Base-by-base conservation (phyloP, 1,284 basidiomycete species). In the Amylostereum chailletii region DNA sequence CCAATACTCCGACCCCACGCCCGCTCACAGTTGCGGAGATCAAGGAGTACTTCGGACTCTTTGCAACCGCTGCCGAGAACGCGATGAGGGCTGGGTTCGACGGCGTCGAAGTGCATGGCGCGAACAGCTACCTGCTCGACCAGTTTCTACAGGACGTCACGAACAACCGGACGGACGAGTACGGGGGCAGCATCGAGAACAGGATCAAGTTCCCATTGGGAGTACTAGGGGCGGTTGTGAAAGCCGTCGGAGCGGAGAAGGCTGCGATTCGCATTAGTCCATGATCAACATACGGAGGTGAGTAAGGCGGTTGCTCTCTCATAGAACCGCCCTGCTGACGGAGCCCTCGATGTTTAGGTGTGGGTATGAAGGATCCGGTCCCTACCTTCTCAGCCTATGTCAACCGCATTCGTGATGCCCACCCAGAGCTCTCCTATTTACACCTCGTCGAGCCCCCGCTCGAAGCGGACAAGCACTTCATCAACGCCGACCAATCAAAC, bases 251-350 rank as follows among this genome's bases (percentile, higher is more conserved):
- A 0, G 57, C 59, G 19, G 62, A 66, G 33, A 62, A 67, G 42
- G 70, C 72, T 2, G 77, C 66, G 2, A 70, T 85, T 51, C 69
- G 81, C 7, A 51, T 81, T 42, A 74, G 75, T 43, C 83, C 82
- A 0, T 83, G 74, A 71, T 65, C 65, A 49, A 52, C 52, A 0
- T 69, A 60, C 53, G 60, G 75, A 51, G 71, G 71, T 41, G 46
- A 51, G 34, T 44, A 7, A 26, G 9, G 27, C n/a, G 4, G n/a
- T n/a, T 0, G 2, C 2, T 19, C 4, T 3, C 19, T 2, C 10
- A 39, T 9, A 42, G 10, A 19, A 7, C 10, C 10, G n/a, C 0
- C 5, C 4, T 8, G 2, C 19, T 29, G 8, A 46, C 34, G 19
- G 34, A 19, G 19, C 19, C 19, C 1, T 19, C 19, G 19, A 19